Conservation (phyloP, 2,329 filamentous ascomycete genomes). For the Xylariaceae sp. region DNA sequence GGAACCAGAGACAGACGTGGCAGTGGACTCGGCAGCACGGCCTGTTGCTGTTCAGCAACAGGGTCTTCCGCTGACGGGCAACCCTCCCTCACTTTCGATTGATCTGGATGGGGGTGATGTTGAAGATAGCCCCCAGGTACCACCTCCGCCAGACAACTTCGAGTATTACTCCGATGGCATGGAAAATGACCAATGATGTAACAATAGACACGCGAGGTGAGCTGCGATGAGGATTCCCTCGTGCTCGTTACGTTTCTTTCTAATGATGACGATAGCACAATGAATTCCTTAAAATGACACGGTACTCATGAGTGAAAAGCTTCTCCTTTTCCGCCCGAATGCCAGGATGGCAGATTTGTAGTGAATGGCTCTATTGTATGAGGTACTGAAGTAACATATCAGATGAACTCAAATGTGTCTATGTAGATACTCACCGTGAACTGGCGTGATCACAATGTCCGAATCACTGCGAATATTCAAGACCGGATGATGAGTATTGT, state of each 20-base stretch:
- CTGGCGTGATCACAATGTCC: too few species aligned
- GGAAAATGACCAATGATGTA: constrained; percentile 19
- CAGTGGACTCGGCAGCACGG: too few species aligned
- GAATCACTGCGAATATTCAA: too few species aligned
- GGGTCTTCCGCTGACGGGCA: background rate
- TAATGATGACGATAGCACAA: background rate
- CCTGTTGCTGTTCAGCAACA: background rate
- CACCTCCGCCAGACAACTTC: constrained; percentile 19
- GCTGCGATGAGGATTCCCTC: background rate
- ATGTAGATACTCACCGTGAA: too few species aligned
- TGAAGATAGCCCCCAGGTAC: constrained; percentile 6
- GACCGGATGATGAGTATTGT: too few species aligned
- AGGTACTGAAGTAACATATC: too few species aligned
- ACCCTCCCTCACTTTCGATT: constrained; percentile 2
- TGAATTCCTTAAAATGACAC: background rate
- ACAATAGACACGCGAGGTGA: background rate
- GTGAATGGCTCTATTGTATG: too few species aligned
- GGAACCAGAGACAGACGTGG: too few species aligned
- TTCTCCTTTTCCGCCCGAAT: too few species aligned
- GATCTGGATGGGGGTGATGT: constrained; percentile 22
- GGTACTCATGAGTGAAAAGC: background rate
- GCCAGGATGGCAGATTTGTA: too few species aligned
- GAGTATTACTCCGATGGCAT: constrained; percentile 27
- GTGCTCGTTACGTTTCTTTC: background rate
- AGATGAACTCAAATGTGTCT: too few species aligned